Evolutionary conservation across 2,329 filamentous ascomycete species (phyloP).

Genomic region (Fusarium papillatum): DNA sequence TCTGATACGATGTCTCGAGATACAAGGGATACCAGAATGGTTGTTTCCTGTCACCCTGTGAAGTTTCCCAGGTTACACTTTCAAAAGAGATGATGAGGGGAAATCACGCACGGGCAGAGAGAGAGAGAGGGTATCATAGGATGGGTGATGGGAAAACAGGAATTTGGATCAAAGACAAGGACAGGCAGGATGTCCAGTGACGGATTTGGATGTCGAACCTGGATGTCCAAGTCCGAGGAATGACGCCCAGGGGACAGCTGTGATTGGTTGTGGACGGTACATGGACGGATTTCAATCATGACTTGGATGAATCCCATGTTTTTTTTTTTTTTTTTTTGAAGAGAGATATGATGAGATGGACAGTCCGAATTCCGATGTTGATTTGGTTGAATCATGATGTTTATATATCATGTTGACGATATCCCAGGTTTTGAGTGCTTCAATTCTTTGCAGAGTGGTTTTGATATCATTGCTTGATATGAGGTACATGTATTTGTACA

Average conservation of each 20-base stretch:
- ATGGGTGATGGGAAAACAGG: neutral
- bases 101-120: neutral
- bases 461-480: neutral
- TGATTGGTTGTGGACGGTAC: neutral
- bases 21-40: neutral
- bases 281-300: slow-evolving; percentile 1
- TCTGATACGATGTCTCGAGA: neutral
- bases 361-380: neutral
- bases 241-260: neutral
- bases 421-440: neutral
- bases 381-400: neutral
- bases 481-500: neutral
- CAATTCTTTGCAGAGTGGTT: neutral
- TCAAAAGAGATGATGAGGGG: neutral
- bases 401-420: neutral
- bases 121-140: neutral
- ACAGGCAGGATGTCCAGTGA: neutral
- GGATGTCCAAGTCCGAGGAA: neutral
- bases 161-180: neutral
- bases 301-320: neutral
- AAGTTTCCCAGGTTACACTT: neutral
- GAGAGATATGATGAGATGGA: neutral
- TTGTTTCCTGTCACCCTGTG: neutral
- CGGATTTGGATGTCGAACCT: slow-evolving; percentile 1
- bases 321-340: neutral